Conservation (phyloP, 148 eudicot species). For the Rhododendron mucronatum region DNA sequence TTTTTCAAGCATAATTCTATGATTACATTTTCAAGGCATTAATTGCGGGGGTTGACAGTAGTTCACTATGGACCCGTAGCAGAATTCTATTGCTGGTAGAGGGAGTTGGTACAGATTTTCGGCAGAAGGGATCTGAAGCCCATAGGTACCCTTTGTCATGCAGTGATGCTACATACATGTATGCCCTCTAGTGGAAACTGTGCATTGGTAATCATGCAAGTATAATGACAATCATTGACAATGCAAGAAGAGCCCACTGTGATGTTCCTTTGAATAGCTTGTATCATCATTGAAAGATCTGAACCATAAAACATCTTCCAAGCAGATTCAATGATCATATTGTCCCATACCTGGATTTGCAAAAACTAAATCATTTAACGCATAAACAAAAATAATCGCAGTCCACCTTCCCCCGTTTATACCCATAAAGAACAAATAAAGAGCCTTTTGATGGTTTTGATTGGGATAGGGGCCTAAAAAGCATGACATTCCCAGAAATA, state of each 20-base stretch:
- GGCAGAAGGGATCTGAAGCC: background rate
- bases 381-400: background rate
- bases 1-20: background rate
- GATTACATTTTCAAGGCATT: background rate
- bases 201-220: background rate
- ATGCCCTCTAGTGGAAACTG: background rate
- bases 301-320: conserved; percentile 60
- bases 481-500: background rate
- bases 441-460: background rate
- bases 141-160: background rate
- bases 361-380: background rate
- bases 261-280: conserved; percentile 71
- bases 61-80: background rate
- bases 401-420: background rate
- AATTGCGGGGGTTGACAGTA: background rate
- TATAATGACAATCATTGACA: background rate
- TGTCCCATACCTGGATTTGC: conserved; percentile 83
- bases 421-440: background rate
- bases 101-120: background rate
- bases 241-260: conserved; percentile 40
- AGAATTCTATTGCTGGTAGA: background rate
- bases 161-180: background rate
- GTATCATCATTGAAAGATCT: conserved; percentile 60
- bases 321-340: conserved; percentile 78
- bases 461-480: background rate